Conservation (phyloP, 768 basidiomycete genomes). For the Suillus luteus region DNA sequence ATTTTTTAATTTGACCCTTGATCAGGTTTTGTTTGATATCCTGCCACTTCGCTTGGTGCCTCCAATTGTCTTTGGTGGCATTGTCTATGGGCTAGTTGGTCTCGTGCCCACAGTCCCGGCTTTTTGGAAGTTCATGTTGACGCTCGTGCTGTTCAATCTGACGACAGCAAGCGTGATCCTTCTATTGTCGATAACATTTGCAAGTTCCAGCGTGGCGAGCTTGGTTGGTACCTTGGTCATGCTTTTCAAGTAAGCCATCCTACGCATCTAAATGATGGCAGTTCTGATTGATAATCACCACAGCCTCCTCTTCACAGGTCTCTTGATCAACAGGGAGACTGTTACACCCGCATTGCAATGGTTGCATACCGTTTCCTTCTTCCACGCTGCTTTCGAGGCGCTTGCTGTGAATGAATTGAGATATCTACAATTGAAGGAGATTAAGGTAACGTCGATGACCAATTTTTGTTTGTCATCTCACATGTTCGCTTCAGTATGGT, state of each 20-base stretch:
- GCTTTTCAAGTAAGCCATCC: conserved; percentile 88
- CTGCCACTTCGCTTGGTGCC: conserved; percentile 93
- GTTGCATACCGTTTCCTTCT: conserved; percentile 93
- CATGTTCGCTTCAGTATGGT: conserved; percentile 65
- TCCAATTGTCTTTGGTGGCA: conserved; percentile 92
- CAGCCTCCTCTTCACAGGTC: conserved; percentile 92
- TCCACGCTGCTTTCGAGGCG: conserved; percentile 98
- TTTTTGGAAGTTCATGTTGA: conserved; percentile 99
- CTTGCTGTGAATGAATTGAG: conserved; percentile 97
- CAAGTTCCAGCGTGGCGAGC: conserved; percentile 86
- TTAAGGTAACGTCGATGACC: conserved; percentile 56
- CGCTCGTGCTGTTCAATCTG: conserved; percentile 94
- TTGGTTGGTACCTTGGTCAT: conserved; percentile 94
- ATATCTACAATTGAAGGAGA: conserved; percentile 90
- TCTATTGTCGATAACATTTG: conserved; percentile 86
- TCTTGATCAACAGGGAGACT: conserved; percentile 92
- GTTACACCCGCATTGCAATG: conserved; percentile 73
- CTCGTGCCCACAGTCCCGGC: conserved; percentile 86
- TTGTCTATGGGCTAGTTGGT: conserved; percentile 93
- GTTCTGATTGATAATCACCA: conserved; percentile 11
- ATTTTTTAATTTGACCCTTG: conserved; percentile 4
- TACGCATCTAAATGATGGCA: conserved; percentile 11
- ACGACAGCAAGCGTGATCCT: conserved; percentile 93
- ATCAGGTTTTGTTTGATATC: conserved; percentile 91
- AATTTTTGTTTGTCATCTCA: not conserved